Evolutionary conservation across 2,329 filamentous ascomycete genomes (phyloP).

Genomic region (Bipolaris oryzae): DNA sequence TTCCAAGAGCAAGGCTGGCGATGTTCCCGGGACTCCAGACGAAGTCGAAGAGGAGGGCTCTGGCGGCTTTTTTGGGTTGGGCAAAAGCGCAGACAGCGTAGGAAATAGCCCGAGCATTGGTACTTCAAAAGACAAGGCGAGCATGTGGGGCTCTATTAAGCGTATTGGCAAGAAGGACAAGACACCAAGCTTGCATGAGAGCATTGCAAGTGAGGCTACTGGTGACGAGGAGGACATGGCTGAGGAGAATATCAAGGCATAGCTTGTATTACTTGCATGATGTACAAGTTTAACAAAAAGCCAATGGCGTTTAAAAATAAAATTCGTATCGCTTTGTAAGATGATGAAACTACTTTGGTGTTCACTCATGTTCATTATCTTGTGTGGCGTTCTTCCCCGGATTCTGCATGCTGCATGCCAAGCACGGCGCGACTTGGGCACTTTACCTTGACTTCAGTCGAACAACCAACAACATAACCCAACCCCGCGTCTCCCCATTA

Average conservation of each 20-base stretch:
- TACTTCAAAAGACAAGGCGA: constrained; percentile 46
- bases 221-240: constrained; percentile 36
- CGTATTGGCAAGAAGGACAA: constrained; percentile 53
- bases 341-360: too few relatives aligned
- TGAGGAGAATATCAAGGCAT: background rate
- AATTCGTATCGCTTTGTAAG: too few relatives aligned
- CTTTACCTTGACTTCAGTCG: constrained; percentile 2
- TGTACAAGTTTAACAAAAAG: too few relatives aligned
- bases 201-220: constrained; percentile 50
- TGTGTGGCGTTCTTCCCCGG: constrained; percentile 9
- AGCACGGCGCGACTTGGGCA: constrained; percentile 7
- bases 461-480: background rate
- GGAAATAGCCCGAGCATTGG: constrained; percentile 47
- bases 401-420: constrained; percentile 18
- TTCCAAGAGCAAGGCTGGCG: constrained; percentile 38
- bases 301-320: too few relatives aligned
- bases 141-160: constrained; percentile 54
- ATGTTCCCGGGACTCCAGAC: constrained; percentile 44
- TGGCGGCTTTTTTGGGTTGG: constrained; percentile 29
- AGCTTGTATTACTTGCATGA: background rate
- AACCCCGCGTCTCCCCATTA: constrained; percentile 3
- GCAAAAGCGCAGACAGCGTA: constrained; percentile 36
- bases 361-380: background rate
- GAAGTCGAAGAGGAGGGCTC: constrained; percentile 48
- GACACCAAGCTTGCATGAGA: constrained; percentile 56